Conservation (phyloP, 495 filamentous ascomycete species). For the Astrocystis sublimbata region DNA sequence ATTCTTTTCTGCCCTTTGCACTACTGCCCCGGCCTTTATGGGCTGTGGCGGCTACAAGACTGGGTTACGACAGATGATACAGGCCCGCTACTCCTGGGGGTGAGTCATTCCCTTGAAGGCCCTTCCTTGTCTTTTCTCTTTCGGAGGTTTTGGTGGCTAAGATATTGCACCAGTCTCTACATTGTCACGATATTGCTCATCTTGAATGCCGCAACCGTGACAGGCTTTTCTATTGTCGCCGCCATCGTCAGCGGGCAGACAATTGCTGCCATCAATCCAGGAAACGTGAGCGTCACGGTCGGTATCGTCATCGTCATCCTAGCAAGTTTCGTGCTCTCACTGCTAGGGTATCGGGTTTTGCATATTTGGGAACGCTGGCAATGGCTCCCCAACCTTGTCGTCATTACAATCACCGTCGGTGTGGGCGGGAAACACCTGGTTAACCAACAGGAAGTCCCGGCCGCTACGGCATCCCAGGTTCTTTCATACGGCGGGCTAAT, state of each 20-base stretch:
- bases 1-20: conserved; percentile 55
- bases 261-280: conserved; percentile 47
- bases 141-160: conserved; percentile 16
- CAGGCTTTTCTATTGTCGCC: conserved; percentile 45
- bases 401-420: conserved; percentile 51
- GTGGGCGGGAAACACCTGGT: conserved; percentile 48
- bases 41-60: conserved; percentile 53
- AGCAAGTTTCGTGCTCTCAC: conserved; percentile 47
- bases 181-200: conserved; percentile 42
- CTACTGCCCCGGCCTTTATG: conserved; percentile 55
- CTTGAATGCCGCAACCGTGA: conserved; percentile 45
- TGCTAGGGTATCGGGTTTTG: conserved; percentile 54
- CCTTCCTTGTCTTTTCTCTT: conserved; percentile 13
- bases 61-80: conserved; percentile 57
- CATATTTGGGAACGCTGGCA: conserved; percentile 58
- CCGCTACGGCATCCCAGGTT: conserved; percentile 31
- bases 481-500: conserved; percentile 38
- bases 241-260: conserved; percentile 45
- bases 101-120: conserved; percentile 29
- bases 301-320: conserved; percentile 53
- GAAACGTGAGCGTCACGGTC: conserved; percentile 47
- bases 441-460: conserved; percentile 33
- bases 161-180: conserved; percentile 26
- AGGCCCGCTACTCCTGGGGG: conserved; percentile 58
- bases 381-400: conserved; percentile 56